These are phyloP conservation scores for Brassica incana DNA, from an alignment of 345 rosid species.

Conservation along the genomic window DNA sequence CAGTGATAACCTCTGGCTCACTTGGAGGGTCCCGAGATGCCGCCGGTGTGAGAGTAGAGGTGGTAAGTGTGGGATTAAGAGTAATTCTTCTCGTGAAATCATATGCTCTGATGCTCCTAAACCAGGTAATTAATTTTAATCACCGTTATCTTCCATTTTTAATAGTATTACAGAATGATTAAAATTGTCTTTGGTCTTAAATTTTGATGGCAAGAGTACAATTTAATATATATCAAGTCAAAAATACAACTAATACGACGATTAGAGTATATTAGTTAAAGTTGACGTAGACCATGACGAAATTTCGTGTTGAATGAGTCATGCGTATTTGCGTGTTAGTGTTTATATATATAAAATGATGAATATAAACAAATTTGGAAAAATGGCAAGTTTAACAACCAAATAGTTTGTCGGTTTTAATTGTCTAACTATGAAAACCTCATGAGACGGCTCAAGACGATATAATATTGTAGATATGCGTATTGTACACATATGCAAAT, in stretches of 20 bases:
- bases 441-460: constrained; percentile 17
- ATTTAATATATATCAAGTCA: not conserved
- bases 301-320: constrained; percentile 32
- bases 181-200: not conserved
- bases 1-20: constrained; percentile 38
- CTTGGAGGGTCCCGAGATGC: constrained; percentile 50
- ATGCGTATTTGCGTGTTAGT: not conserved
- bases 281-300: constrained; percentile 35
- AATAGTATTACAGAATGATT: not conserved
- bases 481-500: constrained; percentile 6
- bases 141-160: not conserved
- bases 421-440: constrained; percentile 4
- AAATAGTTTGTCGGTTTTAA: constrained; percentile 8
- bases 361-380: not conserved
- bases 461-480: not conserved
- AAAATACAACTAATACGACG: constrained; percentile 6
- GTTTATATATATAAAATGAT: not conserved
- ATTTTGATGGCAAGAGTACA: not conserved
- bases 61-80: constrained; percentile 57
- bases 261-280: constrained; percentile 15
- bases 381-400: not conserved
- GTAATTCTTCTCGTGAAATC: constrained; percentile 44
- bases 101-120: constrained; percentile 43
- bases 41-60: constrained; percentile 52
- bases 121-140: constrained; percentile 42